Conservation (phyloP, 2,329 filamentous ascomycete species). For the Fusarium goolgardi region DNA sequence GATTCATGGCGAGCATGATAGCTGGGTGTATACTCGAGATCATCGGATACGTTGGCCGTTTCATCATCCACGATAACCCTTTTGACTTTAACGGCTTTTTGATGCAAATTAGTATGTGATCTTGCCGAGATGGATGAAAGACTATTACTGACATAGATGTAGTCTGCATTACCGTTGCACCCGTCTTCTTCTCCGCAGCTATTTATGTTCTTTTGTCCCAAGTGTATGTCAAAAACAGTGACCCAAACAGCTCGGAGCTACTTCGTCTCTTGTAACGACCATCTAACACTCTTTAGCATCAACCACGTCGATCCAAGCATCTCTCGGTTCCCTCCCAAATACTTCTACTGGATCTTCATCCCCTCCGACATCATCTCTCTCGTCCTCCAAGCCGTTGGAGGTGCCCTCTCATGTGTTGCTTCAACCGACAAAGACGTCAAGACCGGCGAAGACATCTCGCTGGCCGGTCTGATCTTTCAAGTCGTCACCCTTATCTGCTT, state of each 20-base stretch:
- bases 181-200: constrained; percentile 48
- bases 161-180: constrained; percentile 51
- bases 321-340: constrained; percentile 39
- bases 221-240: constrained; percentile 35
- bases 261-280: background rate
- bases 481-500: constrained; percentile 62
- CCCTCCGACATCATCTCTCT: constrained; percentile 64
- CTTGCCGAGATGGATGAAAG: background rate
- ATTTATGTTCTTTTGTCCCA: constrained; percentile 48
- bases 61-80: constrained; percentile 66
- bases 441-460: constrained; percentile 60
- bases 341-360: constrained; percentile 47
- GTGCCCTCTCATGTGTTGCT: constrained; percentile 57
- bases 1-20: constrained; percentile 61
- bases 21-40: constrained; percentile 67
- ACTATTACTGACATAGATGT: constrained; percentile 10
- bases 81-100: constrained; percentile 69
- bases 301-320: constrained; percentile 40
- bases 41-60: constrained; percentile 69
- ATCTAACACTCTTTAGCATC: constrained; percentile 29
- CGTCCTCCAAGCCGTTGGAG: constrained; percentile 63
- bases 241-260: no score
- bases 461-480: constrained; percentile 64
- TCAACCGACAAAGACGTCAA: constrained; percentile 47
- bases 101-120: constrained; percentile 68